Percentiles rank a stretch among this genome's conserved stretches.
Evolutionary conservation across 371 early-diverging fungal species (phyloP).

Genomic region (Batkoa obscura): DNA sequence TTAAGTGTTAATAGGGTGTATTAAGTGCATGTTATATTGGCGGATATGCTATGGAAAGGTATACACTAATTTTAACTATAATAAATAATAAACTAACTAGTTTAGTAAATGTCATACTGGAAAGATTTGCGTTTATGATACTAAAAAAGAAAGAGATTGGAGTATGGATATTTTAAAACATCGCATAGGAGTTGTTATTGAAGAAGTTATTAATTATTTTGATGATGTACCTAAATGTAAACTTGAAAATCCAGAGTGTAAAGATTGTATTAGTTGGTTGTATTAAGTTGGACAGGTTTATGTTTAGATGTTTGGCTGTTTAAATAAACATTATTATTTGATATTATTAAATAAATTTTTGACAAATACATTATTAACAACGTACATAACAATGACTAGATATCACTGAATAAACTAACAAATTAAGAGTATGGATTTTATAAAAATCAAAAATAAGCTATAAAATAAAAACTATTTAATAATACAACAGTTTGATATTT

Average conservation of each 20-base stretch:
- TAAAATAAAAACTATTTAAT: too few relatives aligned
- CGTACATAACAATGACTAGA: too few relatives aligned
- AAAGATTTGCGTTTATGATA: slow-evolving; percentile 41
- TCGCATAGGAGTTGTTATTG: slow-evolving; percentile 59
- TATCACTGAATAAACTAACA: too few relatives aligned
- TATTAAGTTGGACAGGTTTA: neutral
- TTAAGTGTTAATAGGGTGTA: slow-evolving; percentile 29
- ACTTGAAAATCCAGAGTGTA: neutral
- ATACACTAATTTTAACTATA: slow-evolving; percentile 7
- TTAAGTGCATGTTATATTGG: slow-evolving; percentile 63
- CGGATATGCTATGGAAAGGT: slow-evolving; percentile 78
- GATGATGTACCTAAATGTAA: slow-evolving; percentile 26
- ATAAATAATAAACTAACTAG: neutral
- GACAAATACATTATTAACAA: too few relatives aligned
- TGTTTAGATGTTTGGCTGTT: too few relatives aligned
- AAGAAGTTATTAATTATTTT: slow-evolving; percentile 40
- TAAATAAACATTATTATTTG: too few relatives aligned
- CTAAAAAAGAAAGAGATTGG: slow-evolving; percentile 44
- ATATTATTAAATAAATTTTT: too few relatives aligned
- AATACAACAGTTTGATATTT: neutral
- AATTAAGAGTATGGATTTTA: too few relatives aligned
- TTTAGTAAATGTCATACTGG: slow-evolving; percentile 32
- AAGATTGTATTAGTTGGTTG: slow-evolving; percentile 1
- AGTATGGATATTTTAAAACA: slow-evolving; percentile 54
- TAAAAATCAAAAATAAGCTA: too few relatives aligned